A percentile compares a stretch with the other conserved stretches of the same genome.
Conservation (phyloP, 2,329 filamentous ascomycete species). For the Penicillium sp. region DNA sequence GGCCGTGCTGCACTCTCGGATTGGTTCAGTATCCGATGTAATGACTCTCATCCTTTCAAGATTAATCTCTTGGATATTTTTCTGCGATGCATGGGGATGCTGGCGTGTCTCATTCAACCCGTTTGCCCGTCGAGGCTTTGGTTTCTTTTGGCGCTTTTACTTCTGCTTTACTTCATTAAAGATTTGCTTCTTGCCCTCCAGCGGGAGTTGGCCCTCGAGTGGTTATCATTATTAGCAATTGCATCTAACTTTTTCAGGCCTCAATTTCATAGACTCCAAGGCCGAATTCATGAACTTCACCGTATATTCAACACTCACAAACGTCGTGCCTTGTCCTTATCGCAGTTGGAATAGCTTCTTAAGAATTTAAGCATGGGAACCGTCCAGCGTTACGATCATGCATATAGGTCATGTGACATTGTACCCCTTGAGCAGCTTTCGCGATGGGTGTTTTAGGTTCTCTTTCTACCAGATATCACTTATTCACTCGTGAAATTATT, state of each 20-base stretch:
- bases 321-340: no score
- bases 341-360: no score
- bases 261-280: not conserved
- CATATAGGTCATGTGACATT: no score
- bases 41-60: slow-evolving; percentile 26
- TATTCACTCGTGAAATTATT: no score
- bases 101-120: slow-evolving; percentile 22
- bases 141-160: slow-evolving; percentile 15
- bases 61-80: slow-evolving; percentile 3
- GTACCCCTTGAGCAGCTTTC: no score
- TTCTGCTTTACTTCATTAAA: slow-evolving; percentile 11
- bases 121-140: slow-evolving; percentile 9
- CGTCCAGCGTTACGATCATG: no score
- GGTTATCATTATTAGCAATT: slow-evolving; percentile 11
- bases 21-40: slow-evolving; percentile 7
- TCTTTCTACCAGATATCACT: no score
- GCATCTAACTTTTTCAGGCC: slow-evolving; percentile 1
- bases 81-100: slow-evolving; percentile 34
- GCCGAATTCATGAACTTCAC: not conserved
- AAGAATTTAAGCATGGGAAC: no score
- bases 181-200: slow-evolving; percentile 28
- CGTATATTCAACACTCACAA: not conserved
- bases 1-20: not conserved
- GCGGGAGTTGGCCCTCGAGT: slow-evolving; percentile 34
- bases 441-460: no score